phyloP scores from a whole-genome alignment of 352 stramenopile genomes.

The Globisporangium carolinianum region DNA sequence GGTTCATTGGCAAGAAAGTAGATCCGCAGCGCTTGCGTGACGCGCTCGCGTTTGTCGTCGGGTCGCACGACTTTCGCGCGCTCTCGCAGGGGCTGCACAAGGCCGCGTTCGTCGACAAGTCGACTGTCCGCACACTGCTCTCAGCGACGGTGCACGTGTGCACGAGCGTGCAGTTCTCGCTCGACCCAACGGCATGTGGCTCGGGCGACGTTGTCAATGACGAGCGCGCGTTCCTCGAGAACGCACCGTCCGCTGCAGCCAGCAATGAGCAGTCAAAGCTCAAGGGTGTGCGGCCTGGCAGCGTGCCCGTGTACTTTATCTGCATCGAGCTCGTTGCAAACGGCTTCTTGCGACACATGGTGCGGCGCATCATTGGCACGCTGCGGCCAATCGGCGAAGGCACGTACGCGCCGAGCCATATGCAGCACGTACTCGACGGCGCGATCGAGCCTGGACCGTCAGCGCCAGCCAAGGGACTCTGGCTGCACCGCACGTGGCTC shows the following conservation, averaged over 20 bases:
- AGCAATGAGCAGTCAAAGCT: slow-evolving; percentile 27
- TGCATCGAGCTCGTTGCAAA: slow-evolving; percentile 81
- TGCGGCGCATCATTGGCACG: slow-evolving; percentile 80
- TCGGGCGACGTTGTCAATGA: slow-evolving; percentile 52
- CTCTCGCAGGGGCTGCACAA: slow-evolving; percentile 77
- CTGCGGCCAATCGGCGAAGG: slow-evolving; percentile 75
- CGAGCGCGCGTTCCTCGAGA: slow-evolving; percentile 3
- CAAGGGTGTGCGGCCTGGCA: slow-evolving; percentile 11
- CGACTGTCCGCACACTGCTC: slow-evolving; percentile 60
- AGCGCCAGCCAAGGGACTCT: slow-evolving; percentile 69
- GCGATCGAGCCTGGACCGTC: slow-evolving; percentile 51
- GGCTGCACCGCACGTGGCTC: slow-evolving; percentile 82
- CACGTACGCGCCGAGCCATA: slow-evolving; percentile 34
- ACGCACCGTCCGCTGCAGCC: slow-evolving; percentile 3
- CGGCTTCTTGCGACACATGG: slow-evolving; percentile 85
- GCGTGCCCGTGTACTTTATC: slow-evolving; percentile 54
- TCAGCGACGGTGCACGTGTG: slow-evolving; percentile 52
- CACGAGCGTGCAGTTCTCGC: slow-evolving; percentile 63
- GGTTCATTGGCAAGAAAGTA: slow-evolving; percentile 69
- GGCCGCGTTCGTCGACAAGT: slow-evolving; percentile 44
- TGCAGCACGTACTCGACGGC: slow-evolving; percentile 65
- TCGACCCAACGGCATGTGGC: slow-evolving; percentile 51
- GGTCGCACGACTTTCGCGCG: slow-evolving; percentile 70
- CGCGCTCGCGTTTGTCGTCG: slow-evolving; percentile 61
- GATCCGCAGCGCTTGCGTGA: slow-evolving; percentile 53